Conservation (phyloP, 805 yeast species). For the Teunomyces funiuensis region DNA sequence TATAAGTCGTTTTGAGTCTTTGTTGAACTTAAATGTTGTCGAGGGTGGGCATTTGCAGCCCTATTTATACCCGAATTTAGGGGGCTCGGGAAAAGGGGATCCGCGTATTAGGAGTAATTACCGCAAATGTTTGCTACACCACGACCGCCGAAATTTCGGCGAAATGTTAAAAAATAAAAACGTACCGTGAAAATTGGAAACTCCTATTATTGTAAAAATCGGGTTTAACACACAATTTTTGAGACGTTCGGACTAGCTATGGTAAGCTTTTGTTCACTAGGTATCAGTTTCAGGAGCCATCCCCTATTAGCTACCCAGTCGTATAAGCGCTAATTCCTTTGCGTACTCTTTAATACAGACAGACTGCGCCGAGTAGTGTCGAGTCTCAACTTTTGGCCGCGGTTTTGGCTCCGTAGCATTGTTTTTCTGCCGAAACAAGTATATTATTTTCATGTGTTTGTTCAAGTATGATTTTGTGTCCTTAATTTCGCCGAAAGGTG, state of each 20-base stretch:
- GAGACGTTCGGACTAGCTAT: too few species aligned
- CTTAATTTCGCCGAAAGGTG: conserved; percentile 9
- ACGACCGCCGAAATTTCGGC: conserved; percentile 19
- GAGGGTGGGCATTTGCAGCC: conserved; percentile 5
- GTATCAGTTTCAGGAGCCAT: too few species aligned
- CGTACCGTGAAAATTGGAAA: neutral
- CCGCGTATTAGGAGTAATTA: neutral
- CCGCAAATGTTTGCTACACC: neutral
- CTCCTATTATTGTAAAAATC: too few species aligned
- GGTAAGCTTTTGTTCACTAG: too few species aligned
- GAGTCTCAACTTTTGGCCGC: neutral
- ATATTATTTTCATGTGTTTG: neutral
- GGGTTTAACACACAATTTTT: too few species aligned
- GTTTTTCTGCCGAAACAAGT: neutral
- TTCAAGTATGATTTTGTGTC: conserved; percentile 5
- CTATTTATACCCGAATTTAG: conserved; percentile 13
- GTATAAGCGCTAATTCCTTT: too few species aligned
- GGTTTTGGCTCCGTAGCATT: neutral
- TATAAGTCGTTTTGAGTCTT: neutral
- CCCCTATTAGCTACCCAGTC: too few species aligned
- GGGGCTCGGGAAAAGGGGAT: neutral
- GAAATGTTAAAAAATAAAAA: neutral
- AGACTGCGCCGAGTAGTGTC: neutral
- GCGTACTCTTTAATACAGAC: too few species aligned
- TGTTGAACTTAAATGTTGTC: neutral